phyloP scores from a whole-genome alignment of 1,284 basidiomycete species.

The Cyathus olla region DNA sequence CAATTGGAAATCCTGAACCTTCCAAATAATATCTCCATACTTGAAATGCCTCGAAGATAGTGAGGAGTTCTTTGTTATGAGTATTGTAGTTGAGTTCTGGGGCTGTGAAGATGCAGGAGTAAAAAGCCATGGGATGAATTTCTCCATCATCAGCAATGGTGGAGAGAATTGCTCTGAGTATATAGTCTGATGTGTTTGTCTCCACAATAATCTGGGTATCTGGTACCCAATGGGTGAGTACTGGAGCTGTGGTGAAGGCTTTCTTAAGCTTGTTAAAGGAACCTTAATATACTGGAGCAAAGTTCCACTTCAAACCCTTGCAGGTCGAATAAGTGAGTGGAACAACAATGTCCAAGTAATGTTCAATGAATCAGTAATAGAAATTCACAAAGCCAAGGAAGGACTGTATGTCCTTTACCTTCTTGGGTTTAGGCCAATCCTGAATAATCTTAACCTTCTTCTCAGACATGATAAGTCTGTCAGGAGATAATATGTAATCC shows the following conservation, averaged over 20 bases:
- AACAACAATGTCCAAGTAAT: background rate
- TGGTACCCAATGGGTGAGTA: conserved; percentile 1
- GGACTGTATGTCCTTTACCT: background rate
- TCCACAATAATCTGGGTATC: conserved; percentile 21
- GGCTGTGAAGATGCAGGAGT: conserved; percentile 26
- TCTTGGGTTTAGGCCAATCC: background rate
- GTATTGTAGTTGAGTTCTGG: conserved; percentile 14
- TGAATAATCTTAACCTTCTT: background rate
- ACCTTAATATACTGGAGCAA: background rate
- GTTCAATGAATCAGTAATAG: background rate
- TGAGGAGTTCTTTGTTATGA: too few relatives aligned
- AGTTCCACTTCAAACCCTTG: background rate
- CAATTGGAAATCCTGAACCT: background rate
- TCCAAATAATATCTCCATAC: too few relatives aligned
- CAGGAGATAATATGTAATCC: too few relatives aligned
- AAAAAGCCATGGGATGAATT: conserved; percentile 1
- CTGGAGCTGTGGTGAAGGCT: conserved; percentile 1
- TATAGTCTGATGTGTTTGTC: conserved; percentile 43
- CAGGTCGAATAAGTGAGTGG: background rate
- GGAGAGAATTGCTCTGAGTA: conserved; percentile 26
- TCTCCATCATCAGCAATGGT: background rate
- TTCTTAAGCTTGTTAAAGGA: background rate
- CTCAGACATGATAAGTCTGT: background rate
- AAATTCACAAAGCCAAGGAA: background rate
- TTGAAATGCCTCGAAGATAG: conserved; percentile 19